Evolutionary conservation across 139 green algal species (phyloP), one percentile per base, ranked within the genome.

Genomic region (Tetraselmis chui): DNA sequence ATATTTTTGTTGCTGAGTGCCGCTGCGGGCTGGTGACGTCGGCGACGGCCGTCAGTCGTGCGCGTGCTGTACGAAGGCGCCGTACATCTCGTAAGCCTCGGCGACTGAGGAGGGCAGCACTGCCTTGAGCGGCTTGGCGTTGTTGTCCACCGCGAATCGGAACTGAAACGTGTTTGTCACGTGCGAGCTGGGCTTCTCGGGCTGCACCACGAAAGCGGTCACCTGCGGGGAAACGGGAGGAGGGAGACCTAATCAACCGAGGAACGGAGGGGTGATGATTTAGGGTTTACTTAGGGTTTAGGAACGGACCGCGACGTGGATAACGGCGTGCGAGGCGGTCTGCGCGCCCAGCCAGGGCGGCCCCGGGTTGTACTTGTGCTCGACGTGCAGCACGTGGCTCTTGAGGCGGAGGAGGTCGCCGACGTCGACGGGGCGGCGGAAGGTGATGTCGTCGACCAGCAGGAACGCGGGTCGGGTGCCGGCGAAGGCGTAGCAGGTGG

Each of bases 401-500:
- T 81, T 87, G 76, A 97, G 89, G 2, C 85, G 79, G 58, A 97
- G 82, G 67, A 97, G 84, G 80, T 96, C 91, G 1, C 94, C 94
- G 5, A 97, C 85, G 28, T 95, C 87, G 59, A 97, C 93, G 2
- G 94, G 93, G 75, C 76, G 75, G 67, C 84, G 81, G 74, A 94
- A 94, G 1, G 79, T 82, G 23, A 94, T 78, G 77, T 94, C 81
- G 74, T 89, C 86, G 23, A 93, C 86, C 67, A 88, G 74, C 2
- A 85, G 76, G 79, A 94, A 94, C 0, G 31, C 31, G 0, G 93
- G 93, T 29, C 93, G 80, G 1, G 23, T 80, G 25, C 92, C 93
- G 23, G 86, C 90, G 83, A 97, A 96, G 80, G 92, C 84, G 86
- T 97, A 96, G n/a, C 85, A 85, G 23, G 90, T 94, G 18, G 91